Conservation (phyloP, 805 yeast species). For the Metschnikowia sp. region DNA sequence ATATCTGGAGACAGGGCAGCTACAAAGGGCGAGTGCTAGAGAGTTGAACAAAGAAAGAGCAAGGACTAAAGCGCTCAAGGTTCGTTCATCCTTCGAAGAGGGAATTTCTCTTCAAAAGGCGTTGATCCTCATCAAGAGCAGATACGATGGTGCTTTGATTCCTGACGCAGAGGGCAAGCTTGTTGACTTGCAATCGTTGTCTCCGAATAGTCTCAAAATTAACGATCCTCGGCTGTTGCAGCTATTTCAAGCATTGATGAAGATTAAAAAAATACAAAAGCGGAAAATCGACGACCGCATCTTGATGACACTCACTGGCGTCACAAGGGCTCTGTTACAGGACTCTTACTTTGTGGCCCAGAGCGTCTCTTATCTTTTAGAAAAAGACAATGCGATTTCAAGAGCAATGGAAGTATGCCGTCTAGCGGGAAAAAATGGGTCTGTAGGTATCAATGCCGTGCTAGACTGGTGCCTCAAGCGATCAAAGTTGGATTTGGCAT, state of each 20-base stretch:
- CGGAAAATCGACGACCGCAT: slow-evolving; percentile 43
- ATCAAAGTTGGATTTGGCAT: slow-evolving; percentile 45
- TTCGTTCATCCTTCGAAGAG: not conserved
- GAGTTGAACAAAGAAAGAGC: slow-evolving; percentile 14
- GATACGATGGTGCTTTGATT: slow-evolving; percentile 27
- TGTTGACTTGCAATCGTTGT: slow-evolving; percentile 23
- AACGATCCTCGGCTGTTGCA: slow-evolving; percentile 19
- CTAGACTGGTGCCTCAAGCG: slow-evolving; percentile 46
- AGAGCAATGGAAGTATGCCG: slow-evolving; percentile 54
- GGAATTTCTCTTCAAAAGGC: slow-evolving; percentile 20
- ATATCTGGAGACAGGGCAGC: slow-evolving; percentile 28
- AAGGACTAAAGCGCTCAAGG: slow-evolving; percentile 5
- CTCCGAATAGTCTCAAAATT: slow-evolving; percentile 23
- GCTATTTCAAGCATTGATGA: slow-evolving; percentile 29
- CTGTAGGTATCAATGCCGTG: slow-evolving; percentile 63
- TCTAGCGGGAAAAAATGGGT: slow-evolving; percentile 47
- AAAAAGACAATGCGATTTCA: slow-evolving; percentile 41
- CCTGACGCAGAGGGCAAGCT: slow-evolving; percentile 23
- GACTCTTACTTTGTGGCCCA: slow-evolving; percentile 56
- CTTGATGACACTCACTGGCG: slow-evolving; percentile 54
- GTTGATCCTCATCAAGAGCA: slow-evolving; percentile 26
- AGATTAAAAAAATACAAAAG: slow-evolving; percentile 20
- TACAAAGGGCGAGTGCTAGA: slow-evolving; percentile 17
- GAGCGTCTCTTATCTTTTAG: slow-evolving; percentile 52
- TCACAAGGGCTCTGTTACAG: slow-evolving; percentile 51